A percentile compares a stretch with the other conserved stretches of the same genome.
These are phyloP conservation scores for Penicillium diatomitis DNA, from an alignment of 495 filamentous ascomycete species.

Conservation along the genomic window DNA sequence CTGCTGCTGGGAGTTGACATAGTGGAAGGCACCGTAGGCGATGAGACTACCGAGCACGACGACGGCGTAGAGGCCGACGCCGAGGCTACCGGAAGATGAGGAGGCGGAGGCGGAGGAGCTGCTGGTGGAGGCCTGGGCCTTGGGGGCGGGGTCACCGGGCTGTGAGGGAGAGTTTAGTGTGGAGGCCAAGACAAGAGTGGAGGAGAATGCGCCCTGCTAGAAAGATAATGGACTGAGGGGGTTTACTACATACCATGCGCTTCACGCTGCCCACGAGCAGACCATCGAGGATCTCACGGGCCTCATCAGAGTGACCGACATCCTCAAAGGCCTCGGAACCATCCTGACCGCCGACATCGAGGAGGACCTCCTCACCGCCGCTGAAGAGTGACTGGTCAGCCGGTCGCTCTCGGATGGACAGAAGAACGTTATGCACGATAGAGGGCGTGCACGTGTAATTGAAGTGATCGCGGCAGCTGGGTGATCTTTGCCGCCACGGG, in stretches of 20 bases:
- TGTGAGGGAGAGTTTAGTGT: slow-evolving; percentile 25
- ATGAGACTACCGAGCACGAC: slow-evolving; percentile 66
- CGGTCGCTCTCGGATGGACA: too few species aligned
- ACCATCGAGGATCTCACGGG: slow-evolving; percentile 81
- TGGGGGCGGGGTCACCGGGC: slow-evolving; percentile 79
- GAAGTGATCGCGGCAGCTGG: too few species aligned
- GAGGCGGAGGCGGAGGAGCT: slow-evolving; percentile 40
- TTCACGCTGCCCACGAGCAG: slow-evolving; percentile 75
- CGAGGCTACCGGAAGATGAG: slow-evolving; percentile 45
- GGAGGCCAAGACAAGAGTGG: neutral
- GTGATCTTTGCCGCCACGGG: too few species aligned
- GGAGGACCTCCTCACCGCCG: slow-evolving; percentile 94
- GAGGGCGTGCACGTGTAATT: too few species aligned
- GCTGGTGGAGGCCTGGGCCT: slow-evolving; percentile 44
- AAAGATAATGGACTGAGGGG: neutral
- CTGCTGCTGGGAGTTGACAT: slow-evolving; percentile 53
- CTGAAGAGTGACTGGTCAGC: slow-evolving; percentile 36
- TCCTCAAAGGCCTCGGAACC: slow-evolving; percentile 98
- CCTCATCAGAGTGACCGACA: slow-evolving; percentile 98
- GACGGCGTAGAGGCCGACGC: slow-evolving; percentile 75
- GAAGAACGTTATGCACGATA: too few species aligned
- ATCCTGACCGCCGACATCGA: slow-evolving; percentile 95
- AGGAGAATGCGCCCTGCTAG: neutral
- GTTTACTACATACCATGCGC: slow-evolving; percentile 56
- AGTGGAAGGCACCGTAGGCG: slow-evolving; percentile 82